A percentile compares a stretch with the other conserved stretches of the same genome.
Conservation (phyloP, 2,329 filamentous ascomycete species). For the Trichophyton simii region DNA sequence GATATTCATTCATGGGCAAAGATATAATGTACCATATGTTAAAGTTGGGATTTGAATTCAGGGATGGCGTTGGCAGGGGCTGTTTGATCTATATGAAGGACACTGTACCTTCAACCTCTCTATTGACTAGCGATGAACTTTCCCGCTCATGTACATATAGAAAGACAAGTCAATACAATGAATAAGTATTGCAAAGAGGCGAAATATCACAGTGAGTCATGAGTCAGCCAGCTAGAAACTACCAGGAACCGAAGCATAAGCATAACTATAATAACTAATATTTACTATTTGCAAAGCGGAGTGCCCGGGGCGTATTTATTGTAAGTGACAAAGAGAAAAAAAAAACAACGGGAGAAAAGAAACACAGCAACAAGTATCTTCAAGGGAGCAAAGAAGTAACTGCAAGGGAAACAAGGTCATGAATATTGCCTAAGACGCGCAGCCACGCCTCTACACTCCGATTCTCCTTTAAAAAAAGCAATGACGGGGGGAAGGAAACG, state of each 20-base stretch:
- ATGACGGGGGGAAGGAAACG: conserved; percentile 10
- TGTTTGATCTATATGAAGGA: not conserved
- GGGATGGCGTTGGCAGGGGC: not conserved
- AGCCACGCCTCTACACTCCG: conserved; percentile 12
- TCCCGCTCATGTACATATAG: not conserved
- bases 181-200: not conserved
- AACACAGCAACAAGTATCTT: conserved; percentile 2
- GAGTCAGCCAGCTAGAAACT: not conserved
- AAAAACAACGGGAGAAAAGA: not conserved
- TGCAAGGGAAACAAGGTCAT: not conserved
- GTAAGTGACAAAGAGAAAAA: not conserved
- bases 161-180: not conserved
- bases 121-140: not conserved
- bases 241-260: not conserved
- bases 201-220: not conserved
- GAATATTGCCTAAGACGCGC: conserved; percentile 11
- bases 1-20: too few species aligned
- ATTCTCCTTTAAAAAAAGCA: conserved; percentile 2
- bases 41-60: not conserved
- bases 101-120: not conserved
- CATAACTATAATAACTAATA: not conserved
- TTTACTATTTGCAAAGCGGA: not conserved
- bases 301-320: not conserved
- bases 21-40: not conserved
- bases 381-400: not conserved